Percentiles rank a stretch among this genome's conserved stretches.
These are phyloP conservation scores for Geopyxis carbonaria DNA, from an alignment of 495 filamentous ascomycete species.

Conservation along the genomic window DNA sequence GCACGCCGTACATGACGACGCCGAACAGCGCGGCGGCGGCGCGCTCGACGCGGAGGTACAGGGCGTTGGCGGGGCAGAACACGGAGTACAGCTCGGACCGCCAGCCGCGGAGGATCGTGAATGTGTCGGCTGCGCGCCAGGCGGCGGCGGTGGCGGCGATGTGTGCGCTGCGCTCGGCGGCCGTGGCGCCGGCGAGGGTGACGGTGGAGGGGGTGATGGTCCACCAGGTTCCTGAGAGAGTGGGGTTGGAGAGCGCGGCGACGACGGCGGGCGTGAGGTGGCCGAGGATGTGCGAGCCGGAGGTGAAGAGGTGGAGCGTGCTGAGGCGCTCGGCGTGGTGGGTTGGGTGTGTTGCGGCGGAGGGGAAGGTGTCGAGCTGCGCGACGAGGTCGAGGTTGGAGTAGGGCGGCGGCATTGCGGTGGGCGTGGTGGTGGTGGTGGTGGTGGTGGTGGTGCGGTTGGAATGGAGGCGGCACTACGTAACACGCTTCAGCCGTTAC, in stretches of 20 bases:
- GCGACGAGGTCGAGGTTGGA: slow-evolving; percentile 24
- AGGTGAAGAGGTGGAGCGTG: slow-evolving; percentile 11
- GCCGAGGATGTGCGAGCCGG: slow-evolving; percentile 16
- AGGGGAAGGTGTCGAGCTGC: slow-evolving; percentile 21
- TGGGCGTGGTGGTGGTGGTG: not conserved
- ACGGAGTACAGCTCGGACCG: slow-evolving; percentile 75
- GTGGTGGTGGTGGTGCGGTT: not conserved
- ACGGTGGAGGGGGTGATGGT: slow-evolving; percentile 33
- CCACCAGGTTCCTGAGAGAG: slow-evolving; percentile 27
- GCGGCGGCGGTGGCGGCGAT: slow-evolving; percentile 42
- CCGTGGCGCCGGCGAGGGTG: slow-evolving; percentile 31
- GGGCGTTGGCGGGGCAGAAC: slow-evolving; percentile 41
- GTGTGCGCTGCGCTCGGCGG: slow-evolving; percentile 40
- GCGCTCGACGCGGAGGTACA: slow-evolving; percentile 60
- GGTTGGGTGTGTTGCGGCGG: slow-evolving; percentile 10
- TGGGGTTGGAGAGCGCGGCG: slow-evolving; percentile 7
- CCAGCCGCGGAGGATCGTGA: slow-evolving; percentile 67
- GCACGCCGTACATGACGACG: slow-evolving; percentile 72
- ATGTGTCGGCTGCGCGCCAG: slow-evolving; percentile 46
- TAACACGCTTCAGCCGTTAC: no score
- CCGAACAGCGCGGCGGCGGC: slow-evolving; percentile 67
- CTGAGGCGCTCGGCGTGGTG: slow-evolving; percentile 15
- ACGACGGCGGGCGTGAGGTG: slow-evolving; percentile 18
- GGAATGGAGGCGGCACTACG: no score
- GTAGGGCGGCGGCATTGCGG: slow-evolving; percentile 13